Conservation (phyloP, 2,329 filamentous ascomycete species). For the Fusarium palustre region DNA sequence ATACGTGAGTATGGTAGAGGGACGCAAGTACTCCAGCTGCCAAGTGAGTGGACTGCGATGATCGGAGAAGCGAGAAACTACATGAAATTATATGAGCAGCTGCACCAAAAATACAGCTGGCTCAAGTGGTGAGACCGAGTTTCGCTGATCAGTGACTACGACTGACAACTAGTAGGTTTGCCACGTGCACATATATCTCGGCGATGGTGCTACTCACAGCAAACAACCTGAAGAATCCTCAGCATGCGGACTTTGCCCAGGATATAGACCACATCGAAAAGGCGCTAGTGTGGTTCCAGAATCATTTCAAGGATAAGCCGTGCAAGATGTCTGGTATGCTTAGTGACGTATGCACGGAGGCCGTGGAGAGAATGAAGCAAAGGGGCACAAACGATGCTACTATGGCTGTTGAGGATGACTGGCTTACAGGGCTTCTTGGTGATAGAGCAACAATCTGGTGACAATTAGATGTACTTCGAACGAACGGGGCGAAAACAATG, state of each 20-base stretch:
- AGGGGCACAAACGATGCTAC: background rate
- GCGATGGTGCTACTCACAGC: conserved; percentile 6
- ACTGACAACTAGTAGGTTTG: background rate
- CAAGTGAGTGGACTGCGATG: conserved; percentile 1
- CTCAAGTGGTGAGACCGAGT: background rate
- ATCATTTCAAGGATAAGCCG: background rate
- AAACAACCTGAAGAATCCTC: background rate
- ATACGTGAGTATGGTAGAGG: conserved; percentile 2
- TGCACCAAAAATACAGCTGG: background rate
- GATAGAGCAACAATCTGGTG: background rate
- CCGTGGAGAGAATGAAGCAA: background rate
- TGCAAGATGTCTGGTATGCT: background rate
- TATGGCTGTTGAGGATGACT: background rate
- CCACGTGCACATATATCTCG: conserved; percentile 8
- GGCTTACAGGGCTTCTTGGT: background rate
- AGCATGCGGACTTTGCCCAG: background rate
- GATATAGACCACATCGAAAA: background rate
- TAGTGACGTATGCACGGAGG: background rate
- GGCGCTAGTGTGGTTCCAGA: background rate
- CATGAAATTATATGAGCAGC: conserved; percentile 5
- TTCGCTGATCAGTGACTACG: fast-evolving
- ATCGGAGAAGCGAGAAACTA: conserved; percentile 4
- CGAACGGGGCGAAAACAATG: background rate
- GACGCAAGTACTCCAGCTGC: background rate
- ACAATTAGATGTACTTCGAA: background rate